These are phyloP conservation scores for Pleodorina starrii DNA, from an alignment of 139 green algal species.

Conservation along the genomic window DNA sequence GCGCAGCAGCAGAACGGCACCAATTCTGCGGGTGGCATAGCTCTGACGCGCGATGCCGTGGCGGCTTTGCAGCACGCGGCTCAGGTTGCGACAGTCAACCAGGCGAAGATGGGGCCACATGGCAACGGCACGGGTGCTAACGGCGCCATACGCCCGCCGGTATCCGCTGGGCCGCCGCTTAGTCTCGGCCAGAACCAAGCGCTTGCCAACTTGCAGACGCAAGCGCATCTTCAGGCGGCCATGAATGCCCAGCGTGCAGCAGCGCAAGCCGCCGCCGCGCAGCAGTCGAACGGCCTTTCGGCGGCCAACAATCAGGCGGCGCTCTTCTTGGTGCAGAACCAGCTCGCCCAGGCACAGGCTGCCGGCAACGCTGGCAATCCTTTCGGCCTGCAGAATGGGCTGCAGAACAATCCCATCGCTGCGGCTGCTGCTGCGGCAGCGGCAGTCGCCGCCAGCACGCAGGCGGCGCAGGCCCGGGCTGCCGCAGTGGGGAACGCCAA, in stretches of 20 bases:
- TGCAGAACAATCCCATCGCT: constrained; percentile 50
- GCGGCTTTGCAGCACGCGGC: constrained; percentile 44
- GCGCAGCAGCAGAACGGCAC: constrained; percentile 19
- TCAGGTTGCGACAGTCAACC: constrained; percentile 41
- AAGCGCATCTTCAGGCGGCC: constrained; percentile 44
- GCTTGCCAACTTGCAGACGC: constrained; percentile 34
- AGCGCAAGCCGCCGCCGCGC: constrained; percentile 17
- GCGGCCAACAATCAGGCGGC: constrained; percentile 36
- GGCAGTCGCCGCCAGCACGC: constrained; percentile 37
- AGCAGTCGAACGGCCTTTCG: constrained; percentile 1
- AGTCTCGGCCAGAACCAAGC: constrained; percentile 26
- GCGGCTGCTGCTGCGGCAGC: constrained; percentile 33
- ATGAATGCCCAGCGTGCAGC: constrained; percentile 47
- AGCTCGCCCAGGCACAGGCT: constrained; percentile 42
- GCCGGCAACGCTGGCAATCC: constrained; percentile 32
- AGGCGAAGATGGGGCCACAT: constrained; percentile 35
- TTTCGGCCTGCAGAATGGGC: constrained; percentile 38
- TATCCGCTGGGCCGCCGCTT: not conserved
- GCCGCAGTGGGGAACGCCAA: constrained; percentile 46
- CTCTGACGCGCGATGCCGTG: constrained; percentile 25
- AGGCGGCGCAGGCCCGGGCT: constrained; percentile 26
- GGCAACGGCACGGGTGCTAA: not conserved
- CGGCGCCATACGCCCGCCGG: constrained; percentile 2
- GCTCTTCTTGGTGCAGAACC: constrained; percentile 46
- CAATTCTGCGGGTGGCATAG: not conserved